phyloP scores from a whole-genome alignment of 2,329 filamentous ascomycete species.

The Cladophialophora chaetospira region DNA sequence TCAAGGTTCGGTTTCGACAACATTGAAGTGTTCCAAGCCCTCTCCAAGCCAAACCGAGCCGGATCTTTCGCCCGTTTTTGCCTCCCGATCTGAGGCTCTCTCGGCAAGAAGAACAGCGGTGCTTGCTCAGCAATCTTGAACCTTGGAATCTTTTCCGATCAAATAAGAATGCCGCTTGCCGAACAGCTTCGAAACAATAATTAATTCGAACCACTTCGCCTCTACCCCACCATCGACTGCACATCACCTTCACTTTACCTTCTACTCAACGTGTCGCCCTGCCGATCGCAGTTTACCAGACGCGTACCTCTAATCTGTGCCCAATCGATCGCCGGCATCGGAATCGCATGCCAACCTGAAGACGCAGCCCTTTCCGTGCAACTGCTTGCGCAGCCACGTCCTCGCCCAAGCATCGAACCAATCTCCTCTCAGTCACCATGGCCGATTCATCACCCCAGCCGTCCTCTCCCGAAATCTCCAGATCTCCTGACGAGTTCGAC shows the following conservation, averaged over 20 bases:
- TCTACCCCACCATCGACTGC: constrained; percentile 8
- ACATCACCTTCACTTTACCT: not conserved
- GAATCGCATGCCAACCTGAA: constrained; percentile 20
- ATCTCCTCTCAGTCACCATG: constrained; percentile 25
- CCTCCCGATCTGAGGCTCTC: constrained; percentile 5
- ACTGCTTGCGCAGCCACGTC: constrained; percentile 13
- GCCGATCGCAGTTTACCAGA: too few species aligned
- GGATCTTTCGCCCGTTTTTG: not conserved
- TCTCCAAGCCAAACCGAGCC: too few species aligned
- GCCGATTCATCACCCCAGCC: constrained; percentile 22
- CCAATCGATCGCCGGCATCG: not conserved
- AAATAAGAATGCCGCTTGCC: constrained; percentile 5
- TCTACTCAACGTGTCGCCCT: constrained; percentile 1
- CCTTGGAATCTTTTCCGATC: constrained; percentile 1
- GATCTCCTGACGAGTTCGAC: constrained; percentile 14
- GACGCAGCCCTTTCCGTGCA: not conserved
- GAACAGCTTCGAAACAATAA: constrained; percentile 6
- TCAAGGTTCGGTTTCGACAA: not conserved
- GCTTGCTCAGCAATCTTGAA: constrained; percentile 18
- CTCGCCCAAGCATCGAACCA: not conserved
- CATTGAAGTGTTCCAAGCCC: too few species aligned
- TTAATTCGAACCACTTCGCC: constrained; percentile 2
- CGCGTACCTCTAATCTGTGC: too few species aligned
- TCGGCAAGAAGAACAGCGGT: not conserved
- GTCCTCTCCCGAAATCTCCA: constrained; percentile 19